Percentiles rank a stretch among this genome's conserved stretches.
Conservation (phyloP, 768 basidiomycete genomes). For the Lepiota brunneoincarnata region DNA sequence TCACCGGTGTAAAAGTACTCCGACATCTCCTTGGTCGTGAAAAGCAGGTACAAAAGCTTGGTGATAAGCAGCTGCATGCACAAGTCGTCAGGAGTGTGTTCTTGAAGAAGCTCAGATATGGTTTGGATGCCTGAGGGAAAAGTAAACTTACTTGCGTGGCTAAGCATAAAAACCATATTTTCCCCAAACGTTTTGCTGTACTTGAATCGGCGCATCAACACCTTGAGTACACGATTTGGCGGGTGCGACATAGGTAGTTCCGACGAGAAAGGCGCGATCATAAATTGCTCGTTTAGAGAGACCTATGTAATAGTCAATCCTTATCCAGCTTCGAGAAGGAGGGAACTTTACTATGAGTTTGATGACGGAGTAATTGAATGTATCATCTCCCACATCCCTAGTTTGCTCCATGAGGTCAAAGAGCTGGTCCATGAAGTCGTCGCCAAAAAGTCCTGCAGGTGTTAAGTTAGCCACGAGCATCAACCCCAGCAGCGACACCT, state of each 20-base stretch:
- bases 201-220: conserved; percentile 78
- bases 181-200: conserved; percentile 95
- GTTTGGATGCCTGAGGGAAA: neutral
- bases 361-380: conserved; percentile 93
- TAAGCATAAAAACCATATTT: conserved; percentile 99
- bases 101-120: conserved; percentile 34
- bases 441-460: conserved; percentile 68
- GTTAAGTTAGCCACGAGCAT: neutral
- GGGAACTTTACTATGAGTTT: conserved; percentile 77
- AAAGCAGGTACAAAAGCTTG: conserved; percentile 92
- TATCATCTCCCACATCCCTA: conserved; percentile 81
- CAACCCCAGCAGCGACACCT: conserved; percentile 25
- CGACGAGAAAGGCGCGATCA: conserved; percentile 72
- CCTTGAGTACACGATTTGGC: conserved; percentile 74
- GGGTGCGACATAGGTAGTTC: conserved; percentile 22
- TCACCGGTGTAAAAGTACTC: conserved; percentile 99
- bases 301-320: conserved; percentile 45
- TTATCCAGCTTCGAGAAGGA: neutral
- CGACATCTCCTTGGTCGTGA: conserved; percentile 87
- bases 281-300: conserved; percentile 96
- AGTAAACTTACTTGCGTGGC: conserved; percentile 74
- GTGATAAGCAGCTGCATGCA: conserved; percentile 94
- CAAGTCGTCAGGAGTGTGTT: conserved; percentile 85
- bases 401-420: conserved; percentile 96
- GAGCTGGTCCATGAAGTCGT: conserved; percentile 82